Evolutionary conservation across 768 basidiomycete species (phyloP).

Genomic region (Lyophyllum decastes): DNA sequence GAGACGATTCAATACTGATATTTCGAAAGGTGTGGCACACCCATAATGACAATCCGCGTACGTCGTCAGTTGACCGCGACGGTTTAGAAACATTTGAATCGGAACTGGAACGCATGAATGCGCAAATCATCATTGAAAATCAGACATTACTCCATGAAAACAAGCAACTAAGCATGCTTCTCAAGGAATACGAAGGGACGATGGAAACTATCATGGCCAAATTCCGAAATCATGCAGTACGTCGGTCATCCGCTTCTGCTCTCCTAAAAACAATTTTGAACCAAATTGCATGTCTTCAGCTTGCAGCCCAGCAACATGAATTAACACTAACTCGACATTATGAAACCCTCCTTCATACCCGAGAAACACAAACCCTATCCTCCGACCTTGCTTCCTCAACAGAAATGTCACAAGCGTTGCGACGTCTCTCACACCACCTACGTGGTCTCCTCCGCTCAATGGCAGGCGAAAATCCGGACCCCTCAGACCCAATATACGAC

Average conservation of each 20-base stretch:
- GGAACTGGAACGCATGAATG: slow-evolving; percentile 87
- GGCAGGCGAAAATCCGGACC: slow-evolving; percentile 62
- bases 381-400: slow-evolving; percentile 59
- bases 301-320: slow-evolving; percentile 92
- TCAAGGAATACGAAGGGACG: slow-evolving; percentile 94
- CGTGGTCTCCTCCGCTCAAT: slow-evolving; percentile 73
- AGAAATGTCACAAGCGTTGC: slow-evolving; percentile 64
- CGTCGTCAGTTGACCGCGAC: not conserved
- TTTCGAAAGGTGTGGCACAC: slow-evolving; percentile 67
- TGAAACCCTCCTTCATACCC: slow-evolving; percentile 72
- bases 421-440: slow-evolving; percentile 69
- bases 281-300: slow-evolving; percentile 43
- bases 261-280: not conserved
- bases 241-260: slow-evolving; percentile 9
- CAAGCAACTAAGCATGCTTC: slow-evolving; percentile 82
- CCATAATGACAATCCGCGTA: not conserved
- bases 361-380: slow-evolving; percentile 57
- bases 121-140: slow-evolving; percentile 91
- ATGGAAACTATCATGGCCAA: slow-evolving; percentile 97
- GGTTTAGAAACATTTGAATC: slow-evolving; percentile 86
- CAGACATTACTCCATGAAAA: slow-evolving; percentile 92
- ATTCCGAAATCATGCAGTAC: slow-evolving; percentile 77
- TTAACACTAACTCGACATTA: slow-evolving; percentile 87
- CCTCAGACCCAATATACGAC: slow-evolving; percentile 31
- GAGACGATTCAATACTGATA: slow-evolving; percentile 84